phyloP scores from a whole-genome alignment of 495 filamentous ascomycete genomes.

The Ascobolus immersus region DNA sequence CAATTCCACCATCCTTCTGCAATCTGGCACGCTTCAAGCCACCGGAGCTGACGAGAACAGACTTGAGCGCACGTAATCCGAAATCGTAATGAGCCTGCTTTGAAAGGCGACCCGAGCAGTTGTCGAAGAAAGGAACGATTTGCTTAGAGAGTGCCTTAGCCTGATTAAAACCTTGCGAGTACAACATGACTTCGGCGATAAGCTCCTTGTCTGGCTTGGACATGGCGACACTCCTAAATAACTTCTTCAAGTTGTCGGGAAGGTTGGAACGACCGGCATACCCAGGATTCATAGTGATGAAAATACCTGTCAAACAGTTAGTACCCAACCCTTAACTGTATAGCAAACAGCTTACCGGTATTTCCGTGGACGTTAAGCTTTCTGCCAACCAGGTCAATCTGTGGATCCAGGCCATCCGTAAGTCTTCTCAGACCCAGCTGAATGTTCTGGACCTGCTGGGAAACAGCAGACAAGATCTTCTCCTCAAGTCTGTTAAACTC shows the following conservation, averaged over 20 bases:
- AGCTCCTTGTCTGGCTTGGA: constrained; percentile 98
- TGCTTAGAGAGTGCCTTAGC: constrained; percentile 80
- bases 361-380: constrained; percentile 66
- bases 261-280: constrained; percentile 95
- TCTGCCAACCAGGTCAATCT: constrained; percentile 82
- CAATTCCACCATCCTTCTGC: constrained; percentile 27
- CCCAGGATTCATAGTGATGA: constrained; percentile 99
- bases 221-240: constrained; percentile 98
- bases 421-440: constrained; percentile 75
- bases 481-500: constrained; percentile 98
- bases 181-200: constrained; percentile 98
- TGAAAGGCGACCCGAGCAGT: constrained; percentile 50
- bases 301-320: constrained; percentile 35
- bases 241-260: constrained; percentile 94
- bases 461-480: constrained; percentile 87
- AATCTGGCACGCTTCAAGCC: constrained; percentile 75
- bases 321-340: neutral
- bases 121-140: constrained; percentile 92
- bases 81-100: constrained; percentile 99
- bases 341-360: constrained; percentile 21
- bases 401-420: constrained; percentile 45
- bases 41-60: constrained; percentile 89
- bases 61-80: constrained; percentile 87
- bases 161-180: constrained; percentile 93
- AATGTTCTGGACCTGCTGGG: constrained; percentile 97